A percentile compares a stretch with the other conserved stretches of the same genome.
Conservation (phyloP, 2,329 filamentous ascomycete genomes). For the Tympanopsis confertula region DNA sequence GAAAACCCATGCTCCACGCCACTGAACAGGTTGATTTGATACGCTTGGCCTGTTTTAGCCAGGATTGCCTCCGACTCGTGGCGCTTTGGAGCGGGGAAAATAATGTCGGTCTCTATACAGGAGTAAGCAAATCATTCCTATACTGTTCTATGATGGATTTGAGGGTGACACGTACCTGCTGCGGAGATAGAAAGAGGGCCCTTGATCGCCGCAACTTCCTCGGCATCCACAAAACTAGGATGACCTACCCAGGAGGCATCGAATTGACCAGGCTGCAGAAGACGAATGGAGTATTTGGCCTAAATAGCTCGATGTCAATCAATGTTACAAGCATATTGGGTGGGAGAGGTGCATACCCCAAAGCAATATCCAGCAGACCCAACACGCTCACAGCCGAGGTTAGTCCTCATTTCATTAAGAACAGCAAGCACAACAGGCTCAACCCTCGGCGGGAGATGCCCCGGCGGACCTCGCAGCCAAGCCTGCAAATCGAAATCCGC, state of each 20-base stretch:
- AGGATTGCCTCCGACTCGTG: conserved; percentile 48
- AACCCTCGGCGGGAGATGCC: conserved; percentile 24
- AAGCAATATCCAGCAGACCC: conserved; percentile 54
- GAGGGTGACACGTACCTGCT: conserved; percentile 31
- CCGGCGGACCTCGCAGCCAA: conserved; percentile 18
- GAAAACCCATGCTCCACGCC: conserved; percentile 65
- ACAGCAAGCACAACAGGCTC: conserved; percentile 33
- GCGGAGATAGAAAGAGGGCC: conserved; percentile 50
- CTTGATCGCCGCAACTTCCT: conserved; percentile 43
- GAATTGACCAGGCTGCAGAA: conserved; percentile 34
- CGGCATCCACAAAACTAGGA: conserved; percentile 45
- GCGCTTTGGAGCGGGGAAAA: conserved; percentile 45
- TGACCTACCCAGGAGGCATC: conserved; percentile 54
- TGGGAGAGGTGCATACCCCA: conserved; percentile 47
- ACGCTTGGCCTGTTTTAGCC: conserved; percentile 36
- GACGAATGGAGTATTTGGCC: conserved; percentile 21
- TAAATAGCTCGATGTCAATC: neutral
- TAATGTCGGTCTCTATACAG: conserved; percentile 37
- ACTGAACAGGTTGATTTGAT: conserved; percentile 60
- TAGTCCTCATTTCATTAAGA: conserved; percentile 30
- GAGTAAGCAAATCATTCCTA: conserved; percentile 4
- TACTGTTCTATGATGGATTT: conserved; percentile 1
- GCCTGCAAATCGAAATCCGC: conserved; percentile 26
- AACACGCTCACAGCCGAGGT: conserved; percentile 37
- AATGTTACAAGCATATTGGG: conserved; percentile 10